Evolutionary conservation across 1,139 yeast genomes (phyloP).

Genomic region (Magnusiomyces fungicola): DNA sequence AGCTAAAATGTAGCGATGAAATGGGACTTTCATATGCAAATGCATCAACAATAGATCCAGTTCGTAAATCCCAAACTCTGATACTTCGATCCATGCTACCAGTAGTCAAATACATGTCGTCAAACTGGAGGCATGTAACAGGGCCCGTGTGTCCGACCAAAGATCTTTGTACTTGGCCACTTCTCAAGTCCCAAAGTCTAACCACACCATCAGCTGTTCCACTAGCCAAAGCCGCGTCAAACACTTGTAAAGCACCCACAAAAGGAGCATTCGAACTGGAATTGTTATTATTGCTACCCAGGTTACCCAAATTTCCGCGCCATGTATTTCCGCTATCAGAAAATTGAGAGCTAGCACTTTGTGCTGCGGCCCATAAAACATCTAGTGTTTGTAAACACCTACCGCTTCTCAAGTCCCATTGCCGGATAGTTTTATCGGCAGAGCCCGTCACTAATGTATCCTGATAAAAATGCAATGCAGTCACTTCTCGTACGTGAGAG

Average conservation of each 20-base stretch:
- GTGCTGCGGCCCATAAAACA: conserved; percentile 49
- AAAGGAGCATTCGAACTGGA: conserved; percentile 31
- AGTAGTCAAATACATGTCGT: conserved; percentile 52
- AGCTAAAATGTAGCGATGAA: conserved; percentile 48
- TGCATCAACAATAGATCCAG: conserved; percentile 54
- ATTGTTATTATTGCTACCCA: neutral
- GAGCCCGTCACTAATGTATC: conserved; percentile 51
- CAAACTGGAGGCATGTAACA: conserved; percentile 62
- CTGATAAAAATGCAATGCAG: conserved; percentile 49
- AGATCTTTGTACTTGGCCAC: conserved; percentile 59
- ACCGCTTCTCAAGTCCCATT: conserved; percentile 54
- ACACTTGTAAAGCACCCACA: conserved; percentile 55
- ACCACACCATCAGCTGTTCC: conserved; percentile 74
- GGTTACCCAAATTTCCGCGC: conserved; percentile 15
- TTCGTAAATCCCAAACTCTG: conserved; percentile 65
- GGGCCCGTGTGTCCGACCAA: conserved; percentile 66
- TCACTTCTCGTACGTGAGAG: conserved; percentile 57
- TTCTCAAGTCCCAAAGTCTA: conserved; percentile 66
- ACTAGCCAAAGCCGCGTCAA: conserved; percentile 65
- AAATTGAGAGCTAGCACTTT: conserved; percentile 17
- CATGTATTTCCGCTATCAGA: conserved; percentile 19
- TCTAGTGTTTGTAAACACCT: conserved; percentile 54
- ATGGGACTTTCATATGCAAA: conserved; percentile 51
- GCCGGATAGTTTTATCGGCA: conserved; percentile 49
- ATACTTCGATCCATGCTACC: conserved; percentile 60